Base-by-base conservation (phyloP, 225 moss, liverwort and hornwort genomes). In the Physcomitrellopsis africana region DNA sequence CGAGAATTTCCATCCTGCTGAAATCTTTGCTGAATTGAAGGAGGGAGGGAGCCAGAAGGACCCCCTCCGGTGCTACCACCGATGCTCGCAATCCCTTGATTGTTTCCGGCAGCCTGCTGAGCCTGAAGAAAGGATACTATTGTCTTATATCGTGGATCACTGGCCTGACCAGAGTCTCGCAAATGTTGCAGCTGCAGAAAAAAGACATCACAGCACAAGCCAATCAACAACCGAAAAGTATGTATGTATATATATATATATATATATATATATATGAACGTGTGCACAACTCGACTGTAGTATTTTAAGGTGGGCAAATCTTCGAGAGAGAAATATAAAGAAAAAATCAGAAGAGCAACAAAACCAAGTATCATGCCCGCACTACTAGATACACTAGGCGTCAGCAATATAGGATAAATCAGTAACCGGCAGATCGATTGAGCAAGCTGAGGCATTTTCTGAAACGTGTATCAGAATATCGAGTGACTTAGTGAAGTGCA, bases 141-240 rank as follows among this genome's bases (percentile, higher is more conserved):
- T 52, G 87, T 76, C 81, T 87, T 84, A 69, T 90, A 93, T 55
- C 88, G 93, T 61, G 87, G 87, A 32, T 84, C 81, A 72, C 88
- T 84, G 14, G 77, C 81, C 75, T 93, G 90, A 73, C 92, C 93
- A 72, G 86, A 81, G 51, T 92, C 92, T 72, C 75, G 84, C 48
- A 91, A 42, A 76, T 86, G 82, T 80, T 93, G 89, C 69, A 93
- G 80, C 96, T 96, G 92, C 82, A 64, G n/a, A 69, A 52, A 16
- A 68, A 15, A 13, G 26, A 37, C 4, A 37, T 37, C 32, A 4
- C 32, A 37, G 32, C 32, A 37, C 4, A 37, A 37, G 32, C 32
- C 7, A 37, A 37, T 37, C 32, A 37, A 37, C 32, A 37, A 37
- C 32, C 32, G 32, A 37, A 24, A 24, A 24, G 1, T 37, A 4